A percentile compares a stretch with the other conserved stretches of the same genome.
phyloP scores from a whole-genome alignment of 192 early-diverging fungal species.

The Coemansia sp. region DNA sequence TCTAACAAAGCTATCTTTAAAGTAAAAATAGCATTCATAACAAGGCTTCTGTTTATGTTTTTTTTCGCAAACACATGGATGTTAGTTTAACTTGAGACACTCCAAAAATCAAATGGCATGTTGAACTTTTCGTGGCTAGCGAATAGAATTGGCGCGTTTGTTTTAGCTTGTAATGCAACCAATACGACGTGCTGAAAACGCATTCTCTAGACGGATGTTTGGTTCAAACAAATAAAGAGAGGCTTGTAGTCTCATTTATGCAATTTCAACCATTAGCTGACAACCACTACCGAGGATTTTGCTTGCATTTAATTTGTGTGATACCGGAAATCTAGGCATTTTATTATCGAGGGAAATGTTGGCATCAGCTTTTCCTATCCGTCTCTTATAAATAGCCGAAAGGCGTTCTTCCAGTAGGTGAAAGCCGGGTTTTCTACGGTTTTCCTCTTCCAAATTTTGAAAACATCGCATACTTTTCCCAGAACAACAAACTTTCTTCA shows the following conservation, averaged over 20 bases:
- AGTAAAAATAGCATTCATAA: too few species aligned
- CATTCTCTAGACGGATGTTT: neutral
- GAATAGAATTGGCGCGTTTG: neutral
- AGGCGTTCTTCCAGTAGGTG: too few species aligned
- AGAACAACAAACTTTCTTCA: neutral
- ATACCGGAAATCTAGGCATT: neutral
- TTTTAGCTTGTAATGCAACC: neutral
- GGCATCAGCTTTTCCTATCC: neutral
- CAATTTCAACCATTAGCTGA: neutral
- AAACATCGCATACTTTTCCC: neutral
- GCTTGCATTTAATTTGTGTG: neutral
- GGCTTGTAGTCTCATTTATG: neutral
- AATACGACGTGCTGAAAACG: neutral
- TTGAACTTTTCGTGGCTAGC: neutral
- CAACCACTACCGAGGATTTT: neutral
- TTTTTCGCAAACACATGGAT: too few species aligned
- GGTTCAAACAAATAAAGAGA: neutral
- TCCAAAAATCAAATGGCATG: too few species aligned
- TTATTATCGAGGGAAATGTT: neutral
- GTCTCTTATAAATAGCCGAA: neutral
- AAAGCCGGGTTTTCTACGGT: neutral
- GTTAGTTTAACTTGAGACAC: too few species aligned
- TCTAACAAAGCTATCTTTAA: too few species aligned
- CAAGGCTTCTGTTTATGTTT: too few species aligned
- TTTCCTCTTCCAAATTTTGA: conserved; percentile 1